phyloP scores from a whole-genome alignment of 2,329 filamentous ascomycete species.

The Fusarium bulbicola region DNA sequence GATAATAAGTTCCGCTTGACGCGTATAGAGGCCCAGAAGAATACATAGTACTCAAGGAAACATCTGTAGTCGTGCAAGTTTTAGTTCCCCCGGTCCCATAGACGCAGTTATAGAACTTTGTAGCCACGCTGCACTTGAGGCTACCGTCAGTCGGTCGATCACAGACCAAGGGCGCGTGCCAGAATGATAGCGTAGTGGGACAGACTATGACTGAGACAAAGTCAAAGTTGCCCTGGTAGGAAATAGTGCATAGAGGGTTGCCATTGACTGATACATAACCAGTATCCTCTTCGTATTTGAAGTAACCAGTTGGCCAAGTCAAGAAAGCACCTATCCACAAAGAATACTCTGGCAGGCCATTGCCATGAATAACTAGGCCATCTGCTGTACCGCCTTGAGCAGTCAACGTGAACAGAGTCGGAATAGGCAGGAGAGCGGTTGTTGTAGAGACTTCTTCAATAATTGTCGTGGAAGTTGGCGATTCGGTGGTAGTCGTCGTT shows the following conservation, averaged over 20 bases:
- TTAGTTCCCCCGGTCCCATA: background rate
- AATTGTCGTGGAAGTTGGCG: background rate
- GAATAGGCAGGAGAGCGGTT: background rate
- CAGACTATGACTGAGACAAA: background rate
- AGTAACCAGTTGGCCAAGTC: background rate
- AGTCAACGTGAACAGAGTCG: background rate
- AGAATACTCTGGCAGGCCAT: background rate
- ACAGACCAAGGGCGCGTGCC: background rate
- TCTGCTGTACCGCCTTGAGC: background rate
- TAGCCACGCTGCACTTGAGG: background rate
- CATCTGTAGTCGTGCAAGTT: background rate
- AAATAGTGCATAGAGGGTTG: background rate
- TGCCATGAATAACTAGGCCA: background rate
- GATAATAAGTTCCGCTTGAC: background rate
- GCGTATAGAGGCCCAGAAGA: background rate
- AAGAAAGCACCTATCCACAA: background rate
- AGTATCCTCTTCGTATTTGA: background rate
- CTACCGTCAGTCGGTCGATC: background rate
- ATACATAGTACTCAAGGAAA: background rate
- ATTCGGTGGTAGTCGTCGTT: background rate
- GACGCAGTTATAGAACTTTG: background rate
- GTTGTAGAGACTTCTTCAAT: background rate
- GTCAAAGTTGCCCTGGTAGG: background rate
- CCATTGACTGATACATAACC: background rate
- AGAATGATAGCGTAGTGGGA: background rate